Percentiles rank a stretch among this genome's conserved stretches.
Evolutionary conservation across 78 protist species (phyloP).

Genomic region (Creolimax fragrantissima): DNA sequence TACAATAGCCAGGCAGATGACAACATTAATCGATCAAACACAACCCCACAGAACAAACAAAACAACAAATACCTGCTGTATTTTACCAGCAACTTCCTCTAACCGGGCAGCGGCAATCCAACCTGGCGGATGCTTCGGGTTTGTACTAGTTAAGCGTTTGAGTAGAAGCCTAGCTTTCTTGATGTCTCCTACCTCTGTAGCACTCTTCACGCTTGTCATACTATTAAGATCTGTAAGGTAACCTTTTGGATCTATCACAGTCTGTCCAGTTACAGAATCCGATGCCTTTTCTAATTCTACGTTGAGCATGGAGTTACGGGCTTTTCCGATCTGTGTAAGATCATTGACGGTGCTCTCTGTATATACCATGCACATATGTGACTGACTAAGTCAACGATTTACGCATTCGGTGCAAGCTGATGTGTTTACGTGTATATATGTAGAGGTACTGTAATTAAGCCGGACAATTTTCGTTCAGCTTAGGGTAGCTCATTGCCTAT

Average conservation of each 20-base stretch:
- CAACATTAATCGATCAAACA: too few relatives aligned
- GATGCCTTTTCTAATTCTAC: slow-evolving; percentile 46
- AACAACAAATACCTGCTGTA: slow-evolving; percentile 51
- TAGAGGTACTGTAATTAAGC: too few relatives aligned
- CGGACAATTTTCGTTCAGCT: too few relatives aligned
- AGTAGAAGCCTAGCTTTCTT: slow-evolving; percentile 75
- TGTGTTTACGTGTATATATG: too few relatives aligned
- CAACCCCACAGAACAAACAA: too few relatives aligned
- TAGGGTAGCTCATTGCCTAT: too few relatives aligned
- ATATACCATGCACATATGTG: too few relatives aligned
- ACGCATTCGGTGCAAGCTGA: too few relatives aligned
- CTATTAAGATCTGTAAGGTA: slow-evolving; percentile 66
- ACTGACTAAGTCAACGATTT: too few relatives aligned
- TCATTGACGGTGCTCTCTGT: slow-evolving; percentile 43
- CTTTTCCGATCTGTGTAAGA: slow-evolving; percentile 65
- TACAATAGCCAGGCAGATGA: too few relatives aligned
- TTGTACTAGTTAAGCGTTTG: slow-evolving; percentile 47
- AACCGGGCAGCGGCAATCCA: slow-evolving; percentile 90
- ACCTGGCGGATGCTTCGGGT: slow-evolving; percentile 52
- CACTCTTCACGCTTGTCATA: slow-evolving; percentile 25
- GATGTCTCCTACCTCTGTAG: slow-evolving; percentile 63
- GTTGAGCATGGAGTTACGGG: slow-evolving; percentile 52
- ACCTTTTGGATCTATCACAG: slow-evolving; percentile 87
- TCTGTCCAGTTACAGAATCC: slow-evolving; percentile 81
- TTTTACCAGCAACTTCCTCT: slow-evolving; percentile 76